Evolutionary conservation across 2,329 filamentous ascomycete species (phyloP), one percentile per base, ranked within the genome.

Genomic region (Colletotrichum sidae): DNA sequence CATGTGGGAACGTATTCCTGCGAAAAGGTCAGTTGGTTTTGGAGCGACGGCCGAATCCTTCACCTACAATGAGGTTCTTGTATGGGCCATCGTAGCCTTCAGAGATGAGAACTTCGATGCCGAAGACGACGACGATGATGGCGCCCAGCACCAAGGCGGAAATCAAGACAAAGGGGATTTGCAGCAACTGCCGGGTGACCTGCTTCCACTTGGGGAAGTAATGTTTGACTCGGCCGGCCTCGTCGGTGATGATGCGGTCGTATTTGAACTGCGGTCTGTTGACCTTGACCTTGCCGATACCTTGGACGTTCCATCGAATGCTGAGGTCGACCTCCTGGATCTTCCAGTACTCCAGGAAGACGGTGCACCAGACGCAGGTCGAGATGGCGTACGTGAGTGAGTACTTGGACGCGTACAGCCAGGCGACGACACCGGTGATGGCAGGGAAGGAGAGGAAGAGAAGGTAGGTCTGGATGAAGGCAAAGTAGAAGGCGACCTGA

Each of bases 271-370:
- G 84, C 11, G 84, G 83, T 8, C 91, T 83, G 69, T 88, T 90
- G 46, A 85, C 82, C 70, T 93, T 90, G 60, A 93, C 86, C 39
- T 80, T 81, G 6, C 87, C 88, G 4, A 94, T 89, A 8, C 89
- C 89, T 57, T 86, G 86, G 8, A 93, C 91, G 17, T 86, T 84
- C 92, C 92, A 94, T 50, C 91, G 85, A 17, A 93, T 84, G 54
- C 86, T 85, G 1, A 94, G 82, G 69, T 94, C 91, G 4, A 85
- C 79, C 73, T 94, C 90, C 67, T 90, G 88, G 51, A 92, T 86
- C 76, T 92, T 93, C 92, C 92, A 94, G 75, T 89, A 93, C 72
- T 94, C 92, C 11, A 93, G 84, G 69, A 94, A 94, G 4, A 92
- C 81, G 8, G 90, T 87, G 70, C 89, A 90, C 87, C 91, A 93